phyloP scores from a whole-genome alignment of 805 yeast species.

The Barnettozyma pratensis region DNA sequence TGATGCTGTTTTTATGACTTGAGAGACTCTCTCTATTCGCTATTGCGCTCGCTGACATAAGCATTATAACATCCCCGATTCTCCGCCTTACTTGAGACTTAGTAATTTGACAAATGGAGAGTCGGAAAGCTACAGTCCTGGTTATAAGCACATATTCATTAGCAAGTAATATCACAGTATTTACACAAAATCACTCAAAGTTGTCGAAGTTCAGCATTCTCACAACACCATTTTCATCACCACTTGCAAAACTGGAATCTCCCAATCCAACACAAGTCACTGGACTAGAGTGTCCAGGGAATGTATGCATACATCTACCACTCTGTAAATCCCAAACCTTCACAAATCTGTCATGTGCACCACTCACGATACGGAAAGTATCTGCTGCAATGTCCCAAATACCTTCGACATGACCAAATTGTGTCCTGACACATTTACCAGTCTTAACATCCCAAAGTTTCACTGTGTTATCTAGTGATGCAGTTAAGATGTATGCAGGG shows the following conservation, averaged over 20 bases:
- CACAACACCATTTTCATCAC: conserved; percentile 85
- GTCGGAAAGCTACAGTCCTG: too few relatives aligned
- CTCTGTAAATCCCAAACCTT: conserved; percentile 95
- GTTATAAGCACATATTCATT: background rate
- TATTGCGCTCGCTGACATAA: too few relatives aligned
- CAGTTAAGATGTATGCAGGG: conserved; percentile 82
- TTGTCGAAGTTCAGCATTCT: conserved; percentile 75
- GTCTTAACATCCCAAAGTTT: conserved; percentile 86
- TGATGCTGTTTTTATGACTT: too few relatives aligned
- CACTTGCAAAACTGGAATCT: conserved; percentile 86
- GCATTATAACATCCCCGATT: too few relatives aligned
- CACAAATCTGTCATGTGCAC: conserved; percentile 86
- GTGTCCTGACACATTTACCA: conserved; percentile 87
- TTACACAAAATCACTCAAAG: conserved; percentile 6
- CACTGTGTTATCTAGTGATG: conserved; percentile 88
- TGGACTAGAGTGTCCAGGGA: conserved; percentile 61
- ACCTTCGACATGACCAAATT: conserved; percentile 97
- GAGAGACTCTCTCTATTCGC: too few relatives aligned
- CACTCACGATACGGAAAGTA: conserved; percentile 88
- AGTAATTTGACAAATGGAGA: too few relatives aligned
- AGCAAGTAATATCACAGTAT: background rate
- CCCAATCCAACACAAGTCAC: conserved; percentile 78
- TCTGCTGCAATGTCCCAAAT: conserved; percentile 97
- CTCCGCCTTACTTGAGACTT: too few relatives aligned
- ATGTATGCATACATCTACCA: conserved; percentile 92